Base-by-base conservation (phyloP, 2,329 filamentous ascomycete genomes). In the Fusarium camptoceras region DNA sequence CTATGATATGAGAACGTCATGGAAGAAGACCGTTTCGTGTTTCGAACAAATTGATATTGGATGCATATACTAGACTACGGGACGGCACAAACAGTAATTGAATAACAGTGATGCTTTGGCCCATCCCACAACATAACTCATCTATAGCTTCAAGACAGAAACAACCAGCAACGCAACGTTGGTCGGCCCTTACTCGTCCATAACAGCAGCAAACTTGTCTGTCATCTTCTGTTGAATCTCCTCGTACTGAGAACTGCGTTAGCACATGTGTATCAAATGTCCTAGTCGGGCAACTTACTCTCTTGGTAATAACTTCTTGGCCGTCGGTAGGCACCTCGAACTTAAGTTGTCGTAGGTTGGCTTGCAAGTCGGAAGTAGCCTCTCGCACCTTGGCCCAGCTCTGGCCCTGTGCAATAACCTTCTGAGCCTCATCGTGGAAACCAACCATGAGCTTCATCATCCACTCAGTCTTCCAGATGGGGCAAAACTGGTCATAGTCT, bases 391-490 rank as follows among this genome's bases (percentile, higher is more conserved):
- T 98, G 78, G 86, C 85, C 96, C 96, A 99, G 82, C 85, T 91
- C 82, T 95, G 92, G 66, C 96, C 96, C 81, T 97, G 94, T 8
- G 92, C 87, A 78, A 99, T 88, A 9, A 94, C 94, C 88, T 98
- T 98, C 81, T 98, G 95, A 25, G 94, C 91, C 85, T 99, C 96
- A 77, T 99, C 97, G 80, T 98, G 94, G 88, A 95, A 99, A 62
- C 91, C 93, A 86, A 99, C 93, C 90, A 99, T 98, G 71, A 94
- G 92, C 88, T 97, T 98, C 96, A 99, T 99, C 96, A 99, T 98
- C 91, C 96, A 99, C 81, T 97, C 92, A 0, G 96, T 99, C 91
- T 99, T 99, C 96, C 96, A 99, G 78, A 99, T 88, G 51, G 96
- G 96, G 79, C 96, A 99, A 89, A 97, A 99, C 84, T 98, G 94